Evolutionary conservation across 2,329 filamentous ascomycete genomes (phyloP).

Genomic region (Trichoderma endophyticum): DNA sequence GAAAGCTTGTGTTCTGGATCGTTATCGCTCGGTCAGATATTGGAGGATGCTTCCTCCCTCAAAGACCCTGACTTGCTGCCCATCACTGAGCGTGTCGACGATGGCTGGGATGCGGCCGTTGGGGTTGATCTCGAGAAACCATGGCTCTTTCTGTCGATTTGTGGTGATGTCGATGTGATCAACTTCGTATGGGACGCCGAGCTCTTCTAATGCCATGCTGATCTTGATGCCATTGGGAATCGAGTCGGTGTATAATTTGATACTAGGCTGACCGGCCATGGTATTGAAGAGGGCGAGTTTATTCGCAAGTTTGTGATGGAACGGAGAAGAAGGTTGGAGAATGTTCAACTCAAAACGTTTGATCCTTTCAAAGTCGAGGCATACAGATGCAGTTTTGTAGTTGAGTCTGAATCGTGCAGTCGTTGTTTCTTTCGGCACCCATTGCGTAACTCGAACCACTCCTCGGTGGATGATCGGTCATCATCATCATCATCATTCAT

Average conservation of each 20-base stretch:
- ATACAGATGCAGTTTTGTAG: too few relatives aligned
- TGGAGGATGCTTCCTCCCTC: slow-evolving; percentile 4
- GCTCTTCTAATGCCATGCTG: not conserved
- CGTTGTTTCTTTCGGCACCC: too few relatives aligned
- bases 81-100: not conserved
- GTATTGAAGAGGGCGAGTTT: too few relatives aligned
- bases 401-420: too few relatives aligned
- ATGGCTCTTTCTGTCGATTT: not conserved
- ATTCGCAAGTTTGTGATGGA: too few relatives aligned
- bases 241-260: slow-evolving; percentile 3
- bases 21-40: not conserved
- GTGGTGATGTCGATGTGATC: not conserved
- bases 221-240: slow-evolving; percentile 1
- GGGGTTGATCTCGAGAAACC: slow-evolving; percentile 3
- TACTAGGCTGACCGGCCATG: not conserved
- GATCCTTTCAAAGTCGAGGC: too few relatives aligned
- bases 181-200: not conserved
- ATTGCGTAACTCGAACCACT: too few relatives aligned
- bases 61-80: not conserved
- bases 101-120: slow-evolving; percentile 2
- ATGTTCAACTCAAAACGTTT: too few relatives aligned
- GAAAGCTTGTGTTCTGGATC: not conserved
- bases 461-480: too few relatives aligned
- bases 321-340: too few relatives aligned
- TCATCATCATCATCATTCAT: too few relatives aligned